Base-by-base conservation (phyloP, 1,139 yeast genomes). In the Nakaseomyces nivariensis region DNA sequence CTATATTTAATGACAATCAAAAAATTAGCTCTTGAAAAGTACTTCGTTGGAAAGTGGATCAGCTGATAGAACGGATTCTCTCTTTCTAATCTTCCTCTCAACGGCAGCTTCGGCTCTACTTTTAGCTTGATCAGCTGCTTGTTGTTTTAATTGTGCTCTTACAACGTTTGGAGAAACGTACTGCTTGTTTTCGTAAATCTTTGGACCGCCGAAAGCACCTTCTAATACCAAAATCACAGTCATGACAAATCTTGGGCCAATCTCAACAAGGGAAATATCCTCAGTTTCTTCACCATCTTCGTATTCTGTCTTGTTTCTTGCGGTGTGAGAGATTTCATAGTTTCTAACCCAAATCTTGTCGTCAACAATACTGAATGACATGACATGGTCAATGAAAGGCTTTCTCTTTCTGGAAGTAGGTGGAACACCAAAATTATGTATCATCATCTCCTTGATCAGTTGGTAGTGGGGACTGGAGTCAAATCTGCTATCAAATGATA, bases 201-300 rank as follows among this genome's bases (percentile, higher is more conserved):
- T 89, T 55, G 98, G 97, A 25, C 99, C 98, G 51, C 97, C 95
- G 63, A 92, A 94, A 2, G 97, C 88, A 47, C 98, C 99, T 71
- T 92, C 98, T 57, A 92, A 76, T 49, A 92, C 82, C 54, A 95
- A 84, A 59, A 92, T 90, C 58, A 86, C 82, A 4, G 98, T 92
- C 72, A 94, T 76, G 37, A 94, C 97, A 60, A 90, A 83, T 66
- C 99, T 79, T 49, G 99, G 99, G 3, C 99, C 99, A 59, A 92
- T 89, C 73, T 92, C 99, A 54, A 94, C 85, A 62, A 92, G 75
- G 36, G 86, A 80, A 54, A 85, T 69, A 57, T 85, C 87, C 59
- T 52, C 57, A 26, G 55, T 68, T 36, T 65, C 61, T 51, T 59
- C 43, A 58, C 68, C 48, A 42, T 70, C 73, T 50, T 70, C 74